These are phyloP conservation scores for Coemansia sp. DNA, from an alignment of 192 early-diverging fungal genomes.

Conservation along the genomic window DNA sequence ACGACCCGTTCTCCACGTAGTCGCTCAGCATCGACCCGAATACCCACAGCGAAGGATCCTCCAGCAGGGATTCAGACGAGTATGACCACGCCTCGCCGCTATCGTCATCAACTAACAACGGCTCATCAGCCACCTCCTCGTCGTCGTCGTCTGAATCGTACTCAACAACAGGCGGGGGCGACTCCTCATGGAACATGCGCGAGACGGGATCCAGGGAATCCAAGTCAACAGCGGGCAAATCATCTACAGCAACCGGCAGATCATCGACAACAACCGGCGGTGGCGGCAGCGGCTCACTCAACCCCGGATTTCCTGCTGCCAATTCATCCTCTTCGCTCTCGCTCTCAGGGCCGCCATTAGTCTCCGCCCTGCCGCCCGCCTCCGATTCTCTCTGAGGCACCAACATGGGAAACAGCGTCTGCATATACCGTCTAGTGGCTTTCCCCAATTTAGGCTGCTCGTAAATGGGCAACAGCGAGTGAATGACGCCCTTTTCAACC, in stretches of 20 bases:
- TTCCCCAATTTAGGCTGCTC: constrained; percentile 22
- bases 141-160: background rate
- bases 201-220: constrained; percentile 24
- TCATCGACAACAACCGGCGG: background rate
- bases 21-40: constrained; percentile 52
- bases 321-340: background rate
- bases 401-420: constrained; percentile 28
- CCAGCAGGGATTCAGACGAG: constrained; percentile 12
- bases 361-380: constrained; percentile 1
- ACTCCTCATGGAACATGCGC: constrained; percentile 39
- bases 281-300: background rate
- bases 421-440: constrained; percentile 29
- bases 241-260: constrained; percentile 3
- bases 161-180: too few relatives aligned
- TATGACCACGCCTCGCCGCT: background rate
- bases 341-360: background rate
- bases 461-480: constrained; percentile 49
- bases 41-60: constrained; percentile 55
- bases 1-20: constrained; percentile 25
- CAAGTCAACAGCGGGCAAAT: constrained; percentile 1
- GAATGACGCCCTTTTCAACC: constrained; percentile 62
- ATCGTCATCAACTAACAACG: background rate
- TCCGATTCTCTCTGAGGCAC: constrained; percentile 20
- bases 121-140: background rate
- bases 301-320: background rate